Evolutionary conservation across 2,329 filamentous ascomycete species (phyloP), one percentile per base, ranked within the genome.

Genomic region (Diplodia mutila): DNA sequence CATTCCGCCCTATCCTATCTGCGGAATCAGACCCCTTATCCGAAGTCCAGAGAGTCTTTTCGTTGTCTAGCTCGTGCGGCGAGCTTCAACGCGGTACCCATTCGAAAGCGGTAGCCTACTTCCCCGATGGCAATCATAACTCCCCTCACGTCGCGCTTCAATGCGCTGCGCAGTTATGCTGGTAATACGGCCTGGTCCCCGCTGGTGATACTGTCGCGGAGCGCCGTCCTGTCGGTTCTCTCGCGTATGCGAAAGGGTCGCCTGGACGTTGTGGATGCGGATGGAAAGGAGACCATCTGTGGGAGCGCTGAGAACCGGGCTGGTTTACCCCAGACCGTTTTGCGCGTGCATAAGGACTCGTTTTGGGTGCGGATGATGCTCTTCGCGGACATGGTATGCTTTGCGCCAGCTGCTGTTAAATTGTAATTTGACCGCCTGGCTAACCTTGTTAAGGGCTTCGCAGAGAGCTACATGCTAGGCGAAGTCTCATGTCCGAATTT

Each of bases 401-500:
- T 37, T 25, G 57, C 39, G 23, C 29, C 52, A n/a, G 42, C 23
- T 21, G n/a, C 34, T 39, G 27, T n/a, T 14, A 48, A 23, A 49
- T 65, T 65, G 52, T 54, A n/a, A 2, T 42, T 25, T 21, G 18
- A 32, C 18, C 29, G 25, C 18, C 27, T 8, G 3, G 39, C 57
- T 61, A 49, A 61, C 11, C 2, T 14, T 14, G 48, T 1, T 16
- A 51, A 83, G 81, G 90, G 90, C 2, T 91, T 92, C 70, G 87
- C 89, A 14, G 88, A 91, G 75, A 86, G 88, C 32, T 92, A 90
- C 73, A 92, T 92, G 89, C 82, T 92, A 18, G 88, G 87, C 53
- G 90, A 92, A 75, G 83, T 91, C 32, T 85, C 87, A 63, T 91
- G 89, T 69, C 80, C 85, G 12, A 86, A 92, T 74, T 75, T 93